Percentiles rank a stretch among this genome's conserved stretches.
phyloP scores from a whole-genome alignment of 2,329 filamentous ascomycete species.

The Blastomyces silverae region DNA sequence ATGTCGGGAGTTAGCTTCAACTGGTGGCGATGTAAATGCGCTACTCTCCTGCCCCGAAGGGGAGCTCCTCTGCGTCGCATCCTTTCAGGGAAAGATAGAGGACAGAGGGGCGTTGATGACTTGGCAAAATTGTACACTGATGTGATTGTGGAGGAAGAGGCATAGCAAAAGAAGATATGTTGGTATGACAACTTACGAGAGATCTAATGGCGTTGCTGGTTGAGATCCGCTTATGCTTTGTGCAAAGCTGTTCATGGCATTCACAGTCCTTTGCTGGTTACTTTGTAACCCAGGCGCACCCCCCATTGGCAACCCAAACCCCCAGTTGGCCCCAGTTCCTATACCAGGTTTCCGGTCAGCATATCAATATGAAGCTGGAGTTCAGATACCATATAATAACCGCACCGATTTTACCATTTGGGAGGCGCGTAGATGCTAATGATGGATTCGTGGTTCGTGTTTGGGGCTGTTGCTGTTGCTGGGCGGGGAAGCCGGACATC shows the following conservation, averaged over 20 bases:
- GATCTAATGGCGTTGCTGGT: constrained; percentile 49
- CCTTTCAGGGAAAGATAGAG: neutral
- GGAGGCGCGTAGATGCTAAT: constrained; percentile 45
- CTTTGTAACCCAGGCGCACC: constrained; percentile 47
- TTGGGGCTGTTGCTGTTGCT: constrained; percentile 46
- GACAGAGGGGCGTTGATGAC: neutral
- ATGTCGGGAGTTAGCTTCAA: constrained; percentile 19
- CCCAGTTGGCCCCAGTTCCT: constrained; percentile 53
- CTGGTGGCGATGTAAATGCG: neutral
- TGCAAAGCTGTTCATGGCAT: constrained; percentile 49
- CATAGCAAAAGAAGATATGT: neutral
- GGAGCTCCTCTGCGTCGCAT: constrained; percentile 6
- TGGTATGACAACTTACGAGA: constrained; percentile 45
- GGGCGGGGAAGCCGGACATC: constrained; percentile 50
- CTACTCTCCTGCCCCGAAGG: constrained; percentile 17
- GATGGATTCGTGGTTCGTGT: constrained; percentile 42
- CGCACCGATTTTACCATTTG: constrained; percentile 50
- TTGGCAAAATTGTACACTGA: neutral
- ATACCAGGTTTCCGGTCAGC: constrained; percentile 16
- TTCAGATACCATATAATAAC: constrained; percentile 15
- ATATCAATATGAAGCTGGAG: constrained; percentile 12
- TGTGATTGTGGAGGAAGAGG: neutral
- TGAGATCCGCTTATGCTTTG: constrained; percentile 51
- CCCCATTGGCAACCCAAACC: constrained; percentile 50
- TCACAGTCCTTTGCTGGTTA: constrained; percentile 47